These are phyloP conservation scores for Rhodamnia argentea DNA, from an alignment of 345 rosid species.

Conservation along the genomic window DNA sequence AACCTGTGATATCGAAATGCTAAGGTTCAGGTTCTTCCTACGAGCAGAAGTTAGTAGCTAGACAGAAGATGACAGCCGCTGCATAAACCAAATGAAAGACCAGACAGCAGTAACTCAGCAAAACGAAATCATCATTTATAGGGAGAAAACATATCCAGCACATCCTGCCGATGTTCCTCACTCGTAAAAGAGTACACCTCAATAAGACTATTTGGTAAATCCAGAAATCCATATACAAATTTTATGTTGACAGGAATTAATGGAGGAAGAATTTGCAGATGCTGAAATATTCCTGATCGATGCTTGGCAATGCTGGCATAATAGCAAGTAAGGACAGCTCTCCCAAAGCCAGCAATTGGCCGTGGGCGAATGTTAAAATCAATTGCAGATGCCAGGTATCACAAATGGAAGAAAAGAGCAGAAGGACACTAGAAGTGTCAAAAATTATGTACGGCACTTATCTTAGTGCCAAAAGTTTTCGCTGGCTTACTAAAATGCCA, in stretches of 20 bases:
- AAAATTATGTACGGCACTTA: no score
- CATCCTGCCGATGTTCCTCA: background rate
- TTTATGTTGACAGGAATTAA: background rate
- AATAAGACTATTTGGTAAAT: background rate
- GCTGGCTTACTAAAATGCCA: no score
- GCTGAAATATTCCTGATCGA: background rate
- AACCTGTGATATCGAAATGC: background rate
- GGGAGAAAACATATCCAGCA: background rate
- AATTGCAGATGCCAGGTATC: constrained; percentile 54
- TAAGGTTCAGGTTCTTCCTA: background rate
- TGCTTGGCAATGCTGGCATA: background rate
- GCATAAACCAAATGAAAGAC: background rate
- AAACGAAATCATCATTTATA: background rate
- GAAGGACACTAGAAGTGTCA: no score
- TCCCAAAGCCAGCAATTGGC: constrained; percentile 12
- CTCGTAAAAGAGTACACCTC: background rate
- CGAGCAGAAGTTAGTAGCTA: background rate
- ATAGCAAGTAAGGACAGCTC: background rate
- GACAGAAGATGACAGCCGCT: background rate
- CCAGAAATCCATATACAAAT: background rate
- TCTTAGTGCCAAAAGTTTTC: no score
- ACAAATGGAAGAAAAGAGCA: constrained; percentile 11
- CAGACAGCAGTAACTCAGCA: background rate
- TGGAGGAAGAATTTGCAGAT: background rate
- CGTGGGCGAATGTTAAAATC: constrained; percentile 45